Evolutionary conservation across 2,329 filamentous ascomycete species (phyloP).

Genomic region (Aspergillus ochraceoroseus): DNA sequence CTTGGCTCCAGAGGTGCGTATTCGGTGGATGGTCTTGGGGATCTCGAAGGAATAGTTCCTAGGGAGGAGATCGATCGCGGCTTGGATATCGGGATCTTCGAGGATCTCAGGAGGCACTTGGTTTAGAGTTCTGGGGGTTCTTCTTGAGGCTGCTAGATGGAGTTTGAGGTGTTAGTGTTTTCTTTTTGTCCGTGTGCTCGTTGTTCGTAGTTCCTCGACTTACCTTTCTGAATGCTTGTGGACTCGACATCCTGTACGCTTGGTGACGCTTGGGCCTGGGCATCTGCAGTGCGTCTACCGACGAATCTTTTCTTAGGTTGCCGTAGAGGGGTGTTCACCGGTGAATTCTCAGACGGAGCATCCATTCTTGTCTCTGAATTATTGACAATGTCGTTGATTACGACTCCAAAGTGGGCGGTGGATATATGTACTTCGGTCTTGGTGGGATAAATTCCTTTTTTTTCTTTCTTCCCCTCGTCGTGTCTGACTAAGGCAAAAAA

Average conservation of each 20-base stretch:
- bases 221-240: slow-evolving; percentile 47
- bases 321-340: slow-evolving; percentile 35
- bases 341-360: slow-evolving; percentile 1
- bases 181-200: no score
- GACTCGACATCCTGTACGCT: slow-evolving; percentile 60
- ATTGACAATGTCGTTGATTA: no score
- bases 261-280: slow-evolving; percentile 51
- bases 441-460: slow-evolving; percentile 18
- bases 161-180: no score
- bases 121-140: slow-evolving; percentile 76
- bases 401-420: no score
- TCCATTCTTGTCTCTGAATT: slow-evolving; percentile 12
- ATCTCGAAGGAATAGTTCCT: slow-evolving; percentile 99
- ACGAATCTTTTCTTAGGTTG: slow-evolving; percentile 92
- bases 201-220: no score
- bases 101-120: slow-evolving; percentile 84
- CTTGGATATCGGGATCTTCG: slow-evolving; percentile 77
- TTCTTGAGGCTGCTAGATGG: slow-evolving; percentile 70
- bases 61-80: slow-evolving; percentile 79
- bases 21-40: slow-evolving; percentile 93
- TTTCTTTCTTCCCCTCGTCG: not conserved
- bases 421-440: no score
- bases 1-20: slow-evolving; percentile 72
- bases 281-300: slow-evolving; percentile 65
- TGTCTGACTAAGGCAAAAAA: slow-evolving; percentile 16